A percentile compares a stretch with the other conserved stretches of the same genome.
phyloP scores from a whole-genome alignment of 2,329 filamentous ascomycete genomes.

The Aspergillus novofumigatus region DNA sequence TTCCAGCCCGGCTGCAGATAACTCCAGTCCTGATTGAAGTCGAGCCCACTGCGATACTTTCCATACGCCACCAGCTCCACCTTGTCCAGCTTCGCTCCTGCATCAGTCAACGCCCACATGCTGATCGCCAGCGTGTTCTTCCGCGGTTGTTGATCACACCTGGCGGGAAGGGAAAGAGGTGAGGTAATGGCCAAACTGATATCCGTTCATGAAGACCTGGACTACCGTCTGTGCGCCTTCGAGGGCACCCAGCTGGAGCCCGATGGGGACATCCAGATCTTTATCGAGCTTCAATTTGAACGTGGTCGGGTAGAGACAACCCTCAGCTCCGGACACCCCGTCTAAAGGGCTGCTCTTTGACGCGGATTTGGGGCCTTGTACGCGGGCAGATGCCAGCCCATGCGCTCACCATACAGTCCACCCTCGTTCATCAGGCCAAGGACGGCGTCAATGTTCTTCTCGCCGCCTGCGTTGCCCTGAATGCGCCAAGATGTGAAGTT shows the following conservation, averaged over 20 bases:
- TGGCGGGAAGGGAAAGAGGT: constrained; percentile 51
- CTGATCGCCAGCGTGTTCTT: constrained; percentile 46
- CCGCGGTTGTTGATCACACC: constrained; percentile 49
- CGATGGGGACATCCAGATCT: constrained; percentile 51
- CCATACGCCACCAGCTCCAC: constrained; percentile 47
- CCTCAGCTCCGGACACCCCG: constrained; percentile 12
- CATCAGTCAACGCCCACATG: constrained; percentile 48
- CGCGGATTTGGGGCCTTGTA: constrained; percentile 16
- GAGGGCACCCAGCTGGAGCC: constrained; percentile 44
- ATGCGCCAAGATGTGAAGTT: constrained; percentile 52
- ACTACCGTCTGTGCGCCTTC: constrained; percentile 43
- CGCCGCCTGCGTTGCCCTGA: constrained; percentile 52
- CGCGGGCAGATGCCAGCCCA: constrained; percentile 51
- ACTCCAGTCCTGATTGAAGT: constrained; percentile 46
- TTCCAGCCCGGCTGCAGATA: constrained; percentile 49
- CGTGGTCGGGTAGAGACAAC: constrained; percentile 4
- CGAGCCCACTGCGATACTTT: constrained; percentile 49
- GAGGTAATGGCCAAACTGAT: constrained; percentile 49
- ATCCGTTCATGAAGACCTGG: constrained; percentile 53
- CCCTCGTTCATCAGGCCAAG: constrained; percentile 56
- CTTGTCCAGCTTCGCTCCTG: constrained; percentile 40
- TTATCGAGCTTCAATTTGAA: constrained; percentile 46
- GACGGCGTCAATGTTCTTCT: constrained; percentile 49
- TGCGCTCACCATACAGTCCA: constrained; percentile 50
- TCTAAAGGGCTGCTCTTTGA: constrained; percentile 15